Conservation (phyloP, 345 rosid species). For the Brassica carinata region DNA sequence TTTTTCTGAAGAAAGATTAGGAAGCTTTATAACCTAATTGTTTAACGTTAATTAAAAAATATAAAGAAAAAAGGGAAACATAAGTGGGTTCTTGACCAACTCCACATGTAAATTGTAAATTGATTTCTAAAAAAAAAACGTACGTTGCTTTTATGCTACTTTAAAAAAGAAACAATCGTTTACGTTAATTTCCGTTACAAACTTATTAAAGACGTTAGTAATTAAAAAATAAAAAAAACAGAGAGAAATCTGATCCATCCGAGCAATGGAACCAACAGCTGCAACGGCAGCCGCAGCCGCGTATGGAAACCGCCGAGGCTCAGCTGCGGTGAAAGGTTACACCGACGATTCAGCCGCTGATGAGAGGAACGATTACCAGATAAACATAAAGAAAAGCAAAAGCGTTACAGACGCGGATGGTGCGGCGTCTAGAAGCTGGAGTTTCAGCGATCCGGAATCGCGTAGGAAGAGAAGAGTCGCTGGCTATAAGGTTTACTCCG, state of each 20-base stretch:
- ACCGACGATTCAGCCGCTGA: slow-evolving; percentile 3
- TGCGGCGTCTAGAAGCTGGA: slow-evolving; percentile 53
- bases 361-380: slow-evolving; percentile 29
- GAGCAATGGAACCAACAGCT: slow-evolving; percentile 20
- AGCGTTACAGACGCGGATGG: slow-evolving; percentile 31
- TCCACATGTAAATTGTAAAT: slow-evolving; percentile 16
- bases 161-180: background rate
- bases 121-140: background rate
- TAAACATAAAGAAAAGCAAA: slow-evolving; percentile 34
- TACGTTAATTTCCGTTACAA: slow-evolving; percentile 2
- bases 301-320: slow-evolving; percentile 1
- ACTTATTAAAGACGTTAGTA: background rate
- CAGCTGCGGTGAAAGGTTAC: background rate
- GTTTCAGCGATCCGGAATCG: slow-evolving; percentile 76
- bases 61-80: background rate
- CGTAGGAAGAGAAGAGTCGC: slow-evolving; percentile 96
- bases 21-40: background rate
- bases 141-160: background rate
- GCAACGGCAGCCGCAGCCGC: background rate
- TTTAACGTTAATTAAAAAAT: background rate
- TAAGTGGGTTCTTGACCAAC: slow-evolving; percentile 28
- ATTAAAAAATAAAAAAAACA: background rate
- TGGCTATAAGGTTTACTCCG: slow-evolving; percentile 73
- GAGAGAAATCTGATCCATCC: slow-evolving; percentile 19
- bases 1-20: background rate